Base-by-base conservation (phyloP, 331 rosid genomes). In the Cydonia oblonga region DNA sequence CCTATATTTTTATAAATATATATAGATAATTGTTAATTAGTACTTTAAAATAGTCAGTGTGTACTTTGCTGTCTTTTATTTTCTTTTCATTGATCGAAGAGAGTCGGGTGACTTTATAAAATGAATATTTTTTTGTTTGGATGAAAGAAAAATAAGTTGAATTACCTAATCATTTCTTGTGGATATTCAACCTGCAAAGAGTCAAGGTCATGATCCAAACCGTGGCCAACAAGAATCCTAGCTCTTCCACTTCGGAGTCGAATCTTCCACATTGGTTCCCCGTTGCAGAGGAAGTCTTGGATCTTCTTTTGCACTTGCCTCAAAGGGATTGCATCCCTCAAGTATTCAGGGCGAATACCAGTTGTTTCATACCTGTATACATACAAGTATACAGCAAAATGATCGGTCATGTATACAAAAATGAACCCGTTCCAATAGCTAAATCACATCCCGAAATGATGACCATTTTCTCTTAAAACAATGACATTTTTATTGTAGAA, bases 171-270 rank as follows among this genome's bases (percentile, higher is more conserved):
- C 86, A 86, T 91, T 62, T 49, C 24, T 14, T 87, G 40, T 56
- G 90, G 86, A 35, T 91, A 89, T 72, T 88, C 96, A 25, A 91
- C 42, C 75, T 91, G 99, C 71, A 95, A 56, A 33, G 84, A 66
- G 22, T 90, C 90, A 42, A 95, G 92, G 62, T 95, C 97, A 72
- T 87, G 96, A 73, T 88, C 93, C 51, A 91, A 79, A 52, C 90
- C 89, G 76, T 95, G 93, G 26, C 97, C 97, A 14, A 95, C 97
- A 64, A 95, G 96, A 83, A 79, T 75, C 86, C 92, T 91, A 26
- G 93, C 96, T 75, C 49, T 87, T 64, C 90, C 98, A 0, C 89
- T 85, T 56, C 76, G 76, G 56, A 86, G 83, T 22, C 95, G 79
- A 82, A 90, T 82, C 78, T 87, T 84, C 97, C 97, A 88, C 85